phyloP scores from a whole-genome alignment of 257 asterid genomes.

The Leonotis leonurus region DNA sequence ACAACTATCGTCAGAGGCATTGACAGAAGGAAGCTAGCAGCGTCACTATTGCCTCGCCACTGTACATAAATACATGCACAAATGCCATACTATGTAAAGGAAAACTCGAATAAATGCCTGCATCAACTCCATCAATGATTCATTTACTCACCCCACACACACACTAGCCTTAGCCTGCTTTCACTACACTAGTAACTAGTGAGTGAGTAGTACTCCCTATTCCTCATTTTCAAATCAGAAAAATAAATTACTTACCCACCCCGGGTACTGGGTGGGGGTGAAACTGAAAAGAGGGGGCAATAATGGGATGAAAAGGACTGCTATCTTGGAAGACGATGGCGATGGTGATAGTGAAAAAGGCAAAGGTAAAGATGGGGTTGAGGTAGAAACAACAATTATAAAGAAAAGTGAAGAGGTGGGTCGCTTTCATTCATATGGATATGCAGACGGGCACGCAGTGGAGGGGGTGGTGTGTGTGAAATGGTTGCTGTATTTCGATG shows the following conservation, averaged over 20 bases:
- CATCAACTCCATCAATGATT: no score
- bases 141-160: constrained; percentile 32
- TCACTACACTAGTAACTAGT: no score
- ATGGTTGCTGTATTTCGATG: constrained; percentile 1
- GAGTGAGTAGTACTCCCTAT: no score
- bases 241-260: neutral
- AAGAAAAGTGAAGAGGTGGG: no score
- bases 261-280: constrained; percentile 9
- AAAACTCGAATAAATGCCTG: neutral
- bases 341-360: constrained; percentile 23
- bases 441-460: no score
- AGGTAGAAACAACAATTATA: no score
- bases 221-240: neutral
- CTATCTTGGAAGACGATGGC: constrained; percentile 14
- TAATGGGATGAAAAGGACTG: constrained; percentile 11
- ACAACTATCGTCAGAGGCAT: constrained; percentile 42
- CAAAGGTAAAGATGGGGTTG: no score
- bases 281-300: constrained; percentile 19
- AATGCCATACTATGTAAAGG: neutral
- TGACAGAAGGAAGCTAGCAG: constrained; percentile 20
- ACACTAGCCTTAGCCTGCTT: no score
- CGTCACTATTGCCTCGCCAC: constrained; percentile 16
- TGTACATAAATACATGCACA: neutral
- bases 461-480: constrained; percentile 16
- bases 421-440: constrained; percentile 21